Percentiles rank a stretch among this genome's conserved stretches.
These are phyloP conservation scores for Pythium coloratum DNA, from an alignment of 352 stramenopile genomes.

Conservation along the genomic window DNA sequence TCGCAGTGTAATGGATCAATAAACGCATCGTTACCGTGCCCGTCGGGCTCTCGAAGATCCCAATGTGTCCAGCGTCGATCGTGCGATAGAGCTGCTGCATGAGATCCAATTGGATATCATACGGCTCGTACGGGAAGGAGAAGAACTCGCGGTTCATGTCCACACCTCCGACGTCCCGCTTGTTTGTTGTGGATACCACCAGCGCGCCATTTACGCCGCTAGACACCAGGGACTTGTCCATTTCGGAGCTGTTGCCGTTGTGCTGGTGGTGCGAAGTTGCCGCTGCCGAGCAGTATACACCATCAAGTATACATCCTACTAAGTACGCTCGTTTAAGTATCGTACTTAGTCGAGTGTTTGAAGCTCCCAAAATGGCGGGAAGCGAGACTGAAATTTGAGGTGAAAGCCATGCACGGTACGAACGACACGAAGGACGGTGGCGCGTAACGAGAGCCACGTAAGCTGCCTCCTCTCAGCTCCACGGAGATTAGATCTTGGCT, in stretches of 20 bases:
- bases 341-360: slow-evolving; percentile 11
- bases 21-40: slow-evolving; percentile 54
- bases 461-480: neutral
- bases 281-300: neutral
- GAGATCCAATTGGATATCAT: slow-evolving; percentile 88
- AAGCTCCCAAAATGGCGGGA: slow-evolving; percentile 1
- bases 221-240: neutral
- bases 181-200: neutral
- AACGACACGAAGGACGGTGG: neutral
- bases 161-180: neutral
- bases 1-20: neutral
- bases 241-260: neutral
- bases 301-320: slow-evolving; percentile 3
- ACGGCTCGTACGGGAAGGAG: slow-evolving; percentile 90
- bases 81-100: slow-evolving; percentile 87
- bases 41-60: slow-evolving; percentile 92
- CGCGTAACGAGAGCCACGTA: neutral
- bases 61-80: slow-evolving; percentile 79
- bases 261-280: neutral
- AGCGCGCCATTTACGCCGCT: neutral
- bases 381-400: neutral
- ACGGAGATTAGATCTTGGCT: no score
- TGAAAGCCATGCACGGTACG: neutral
- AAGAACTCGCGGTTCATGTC: slow-evolving; percentile 62
- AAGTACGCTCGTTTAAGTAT: slow-evolving; percentile 9